These are phyloP conservation scores for Mrakia frigida DNA, from an alignment of 768 basidiomycete genomes.

Conservation along the genomic window DNA sequence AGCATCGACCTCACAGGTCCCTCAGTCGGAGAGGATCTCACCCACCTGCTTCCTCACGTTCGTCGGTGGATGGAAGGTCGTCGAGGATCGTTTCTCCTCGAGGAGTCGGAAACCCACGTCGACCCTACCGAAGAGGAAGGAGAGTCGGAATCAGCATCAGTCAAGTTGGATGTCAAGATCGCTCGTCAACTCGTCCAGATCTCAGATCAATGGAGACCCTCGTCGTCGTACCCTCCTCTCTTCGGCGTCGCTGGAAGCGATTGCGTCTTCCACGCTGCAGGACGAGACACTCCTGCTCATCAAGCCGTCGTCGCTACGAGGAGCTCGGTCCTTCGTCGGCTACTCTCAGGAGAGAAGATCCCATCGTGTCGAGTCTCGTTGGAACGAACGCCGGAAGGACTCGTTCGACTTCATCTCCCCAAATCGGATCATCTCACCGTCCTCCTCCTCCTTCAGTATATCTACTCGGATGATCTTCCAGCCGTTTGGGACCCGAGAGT, in stretches of 20 bases:
- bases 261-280: constrained; percentile 31
- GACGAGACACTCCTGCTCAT: constrained; percentile 56
- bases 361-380: constrained; percentile 34
- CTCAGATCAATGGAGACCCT: constrained; percentile 38
- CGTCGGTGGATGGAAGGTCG: constrained; percentile 36
- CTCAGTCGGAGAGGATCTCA: constrained; percentile 61
- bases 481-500: constrained; percentile 80
- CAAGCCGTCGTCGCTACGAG: constrained; percentile 62
- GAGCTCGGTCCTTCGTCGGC: constrained; percentile 48
- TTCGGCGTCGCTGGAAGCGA: constrained; percentile 35
- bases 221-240: constrained; percentile 33
- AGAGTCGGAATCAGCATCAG: constrained; percentile 44
- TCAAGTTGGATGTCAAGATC: constrained; percentile 40
- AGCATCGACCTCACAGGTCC: constrained; percentile 57
- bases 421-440: constrained; percentile 62
- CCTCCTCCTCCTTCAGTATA: constrained; percentile 70
- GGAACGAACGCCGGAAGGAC: constrained; percentile 39
- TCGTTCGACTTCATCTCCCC: constrained; percentile 43
- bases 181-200: constrained; percentile 40
- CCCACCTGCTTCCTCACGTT: constrained; percentile 61
- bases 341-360: constrained; percentile 43
- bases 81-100: constrained; percentile 11
- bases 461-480: constrained; percentile 81
- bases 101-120: constrained; percentile 21
- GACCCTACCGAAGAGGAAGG: constrained; percentile 39